phyloP scores from a whole-genome alignment of 2,329 filamentous ascomycete genomes.

The Trichoderma sp. region DNA sequence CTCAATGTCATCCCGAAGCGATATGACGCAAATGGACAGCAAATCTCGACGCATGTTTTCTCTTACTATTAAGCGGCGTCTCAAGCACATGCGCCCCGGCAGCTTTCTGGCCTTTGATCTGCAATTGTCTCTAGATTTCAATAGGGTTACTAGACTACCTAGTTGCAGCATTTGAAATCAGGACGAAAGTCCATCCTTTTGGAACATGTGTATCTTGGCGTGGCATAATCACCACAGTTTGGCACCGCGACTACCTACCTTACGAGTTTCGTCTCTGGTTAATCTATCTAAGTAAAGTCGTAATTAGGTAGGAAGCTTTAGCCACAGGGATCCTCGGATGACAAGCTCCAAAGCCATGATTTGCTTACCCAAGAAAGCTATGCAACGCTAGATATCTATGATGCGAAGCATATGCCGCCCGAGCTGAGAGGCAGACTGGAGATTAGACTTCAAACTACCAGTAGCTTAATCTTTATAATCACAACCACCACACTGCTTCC shows the following conservation, averaged over 20 bases:
- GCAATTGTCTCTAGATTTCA: too few relatives aligned
- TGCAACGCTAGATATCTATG: neutral
- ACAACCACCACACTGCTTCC: neutral
- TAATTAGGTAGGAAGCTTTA: neutral
- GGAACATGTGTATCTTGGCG: too few relatives aligned
- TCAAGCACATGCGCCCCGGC: neutral
- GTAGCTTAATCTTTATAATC: neutral
- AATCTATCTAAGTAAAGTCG: neutral
- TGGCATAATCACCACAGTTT: too few relatives aligned
- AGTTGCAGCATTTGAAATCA: too few relatives aligned
- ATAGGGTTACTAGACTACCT: too few relatives aligned
- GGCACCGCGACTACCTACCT: too few relatives aligned
- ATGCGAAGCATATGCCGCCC: neutral
- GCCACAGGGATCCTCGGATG: neutral
- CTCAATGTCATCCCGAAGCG: conserved; percentile 36
- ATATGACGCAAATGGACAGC: conserved; percentile 37
- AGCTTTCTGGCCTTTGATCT: too few relatives aligned
- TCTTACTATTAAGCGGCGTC: neutral
- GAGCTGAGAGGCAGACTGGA: conserved; percentile 1
- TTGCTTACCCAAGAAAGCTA: neutral
- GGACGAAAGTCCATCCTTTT: too few relatives aligned
- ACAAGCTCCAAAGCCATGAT: neutral
- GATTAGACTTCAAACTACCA: neutral
- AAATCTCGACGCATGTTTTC: conserved; percentile 35
- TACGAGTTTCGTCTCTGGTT: too few relatives aligned